A percentile compares a stretch with the other conserved stretches of the same genome.
These are phyloP conservation scores for Chrysanthemum seticuspe DNA, from an alignment of 129 eudicot genomes.

Conservation along the genomic window DNA sequence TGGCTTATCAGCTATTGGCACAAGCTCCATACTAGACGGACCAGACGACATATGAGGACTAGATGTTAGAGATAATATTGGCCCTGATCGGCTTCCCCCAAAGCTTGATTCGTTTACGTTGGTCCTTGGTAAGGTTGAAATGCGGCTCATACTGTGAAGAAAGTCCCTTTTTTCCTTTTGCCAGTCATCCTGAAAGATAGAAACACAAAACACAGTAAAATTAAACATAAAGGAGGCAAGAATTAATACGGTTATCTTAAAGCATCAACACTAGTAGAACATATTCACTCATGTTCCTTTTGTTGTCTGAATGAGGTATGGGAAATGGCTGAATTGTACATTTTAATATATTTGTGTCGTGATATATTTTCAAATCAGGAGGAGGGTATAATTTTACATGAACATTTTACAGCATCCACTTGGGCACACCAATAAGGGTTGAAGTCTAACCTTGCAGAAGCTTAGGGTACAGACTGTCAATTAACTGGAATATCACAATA, in stretches of 20 bases:
- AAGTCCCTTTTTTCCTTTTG: conserved; percentile 92
- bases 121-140: conserved; percentile 79
- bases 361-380: too few species aligned
- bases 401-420: too few species aligned
- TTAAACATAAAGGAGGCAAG: not conserved
- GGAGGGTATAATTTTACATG: too few species aligned
- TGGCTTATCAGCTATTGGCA: conserved; percentile 60
- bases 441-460: too few species aligned
- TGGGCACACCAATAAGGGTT: too few species aligned
- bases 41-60: conserved; percentile 61
- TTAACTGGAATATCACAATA: too few species aligned
- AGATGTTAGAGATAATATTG: conserved; percentile 57
- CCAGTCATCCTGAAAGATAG: conserved; percentile 82
- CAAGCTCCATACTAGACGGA: conserved; percentile 72
- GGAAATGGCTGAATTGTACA: too few species aligned
- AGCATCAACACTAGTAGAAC: conserved; percentile 1
- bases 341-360: too few species aligned
- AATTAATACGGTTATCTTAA: conserved; percentile 2
- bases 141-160: conserved; percentile 87
- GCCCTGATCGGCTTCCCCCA: conserved; percentile 61
- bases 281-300: not conserved
- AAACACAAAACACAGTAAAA: conserved; percentile 5
- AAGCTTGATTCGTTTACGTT: conserved; percentile 47
- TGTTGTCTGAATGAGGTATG: too few species aligned
- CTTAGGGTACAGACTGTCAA: too few species aligned